Evolutionary conservation across 768 basidiomycete genomes (phyloP).

Genomic region (Termitomyces sp.): DNA sequence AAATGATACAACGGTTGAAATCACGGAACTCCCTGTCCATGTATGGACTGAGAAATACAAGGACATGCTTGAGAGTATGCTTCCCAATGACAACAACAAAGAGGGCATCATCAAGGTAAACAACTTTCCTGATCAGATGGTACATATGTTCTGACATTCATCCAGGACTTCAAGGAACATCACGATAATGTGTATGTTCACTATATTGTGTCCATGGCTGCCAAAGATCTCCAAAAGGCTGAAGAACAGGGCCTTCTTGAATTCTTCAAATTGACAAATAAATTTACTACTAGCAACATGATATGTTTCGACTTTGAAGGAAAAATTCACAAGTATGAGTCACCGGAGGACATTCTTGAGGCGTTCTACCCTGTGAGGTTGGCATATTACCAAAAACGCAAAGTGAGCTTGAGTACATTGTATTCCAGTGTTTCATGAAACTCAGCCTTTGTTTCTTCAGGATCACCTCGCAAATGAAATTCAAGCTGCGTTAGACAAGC

Average conservation of each 20-base stretch:
- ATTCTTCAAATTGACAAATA: slow-evolving; percentile 84
- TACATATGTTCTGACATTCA: background rate
- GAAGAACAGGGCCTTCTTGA: slow-evolving; percentile 87
- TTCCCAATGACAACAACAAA: slow-evolving; percentile 70
- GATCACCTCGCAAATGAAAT: slow-evolving; percentile 83
- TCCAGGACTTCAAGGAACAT: slow-evolving; percentile 94
- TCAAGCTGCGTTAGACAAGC: slow-evolving; percentile 73
- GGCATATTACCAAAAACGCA: slow-evolving; percentile 93
- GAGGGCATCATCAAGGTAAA: slow-evolving; percentile 77
- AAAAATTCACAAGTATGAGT: slow-evolving; percentile 91
- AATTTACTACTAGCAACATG: slow-evolving; percentile 94
- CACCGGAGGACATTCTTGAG: slow-evolving; percentile 87
- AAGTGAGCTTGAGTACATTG: slow-evolving; percentile 48
- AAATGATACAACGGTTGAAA: slow-evolving; percentile 87
- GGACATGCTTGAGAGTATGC: slow-evolving; percentile 85
- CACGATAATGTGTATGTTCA: slow-evolving; percentile 91
- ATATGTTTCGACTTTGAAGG: slow-evolving; percentile 96
- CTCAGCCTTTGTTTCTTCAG: slow-evolving; percentile 33
- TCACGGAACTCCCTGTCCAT: slow-evolving; percentile 93
- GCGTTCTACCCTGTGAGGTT: slow-evolving; percentile 91
- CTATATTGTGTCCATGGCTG: slow-evolving; percentile 78
- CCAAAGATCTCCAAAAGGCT: slow-evolving; percentile 80
- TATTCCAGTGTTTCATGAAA: background rate
- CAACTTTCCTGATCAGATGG: background rate
- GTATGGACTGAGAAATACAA: slow-evolving; percentile 95